Percentiles rank a stretch among this genome's conserved stretches.
Conservation (phyloP, 805 yeast species). For the Kuraishia cidri region DNA sequence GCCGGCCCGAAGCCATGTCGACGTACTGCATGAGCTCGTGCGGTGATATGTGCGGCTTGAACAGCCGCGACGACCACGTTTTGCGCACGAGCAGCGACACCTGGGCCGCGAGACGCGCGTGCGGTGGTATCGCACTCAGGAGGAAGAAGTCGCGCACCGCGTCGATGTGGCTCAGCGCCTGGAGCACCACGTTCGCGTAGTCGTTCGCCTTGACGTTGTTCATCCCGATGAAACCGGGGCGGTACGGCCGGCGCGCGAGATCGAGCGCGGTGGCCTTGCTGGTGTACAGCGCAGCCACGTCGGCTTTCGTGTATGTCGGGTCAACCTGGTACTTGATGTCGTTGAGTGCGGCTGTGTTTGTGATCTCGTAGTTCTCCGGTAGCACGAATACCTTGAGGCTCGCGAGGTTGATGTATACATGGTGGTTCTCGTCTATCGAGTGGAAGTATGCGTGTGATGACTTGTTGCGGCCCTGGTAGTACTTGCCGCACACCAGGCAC, state of each 20-base stretch:
- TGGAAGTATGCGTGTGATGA: slow-evolving; percentile 64
- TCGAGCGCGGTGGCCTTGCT: slow-evolving; percentile 23
- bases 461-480: slow-evolving; percentile 56
- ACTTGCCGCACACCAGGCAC: slow-evolving; percentile 69
- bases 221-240: slow-evolving; percentile 60
- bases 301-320: slow-evolving; percentile 35
- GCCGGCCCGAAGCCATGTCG: slow-evolving; percentile 29
- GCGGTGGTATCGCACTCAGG: slow-evolving; percentile 6
- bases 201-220: slow-evolving; percentile 43
- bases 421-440: slow-evolving; percentile 54
- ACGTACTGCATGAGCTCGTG: slow-evolving; percentile 52
- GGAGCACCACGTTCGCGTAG: slow-evolving; percentile 50
- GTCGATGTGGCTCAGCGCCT: slow-evolving; percentile 42
- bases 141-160: slow-evolving; percentile 40
- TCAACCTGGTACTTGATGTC: slow-evolving; percentile 44
- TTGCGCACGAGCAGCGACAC: slow-evolving; percentile 42
- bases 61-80: slow-evolving; percentile 55
- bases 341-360: slow-evolving; percentile 23
- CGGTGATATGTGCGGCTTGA: slow-evolving; percentile 56
- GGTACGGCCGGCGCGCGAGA: slow-evolving; percentile 33
- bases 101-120: slow-evolving; percentile 26
- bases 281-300: slow-evolving; percentile 20
- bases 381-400: slow-evolving; percentile 41
- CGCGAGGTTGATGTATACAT: slow-evolving; percentile 48
- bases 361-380: slow-evolving; percentile 51